phyloP scores from a whole-genome alignment of 1,139 yeast species.

The Blastobotrys petasosporus region DNA sequence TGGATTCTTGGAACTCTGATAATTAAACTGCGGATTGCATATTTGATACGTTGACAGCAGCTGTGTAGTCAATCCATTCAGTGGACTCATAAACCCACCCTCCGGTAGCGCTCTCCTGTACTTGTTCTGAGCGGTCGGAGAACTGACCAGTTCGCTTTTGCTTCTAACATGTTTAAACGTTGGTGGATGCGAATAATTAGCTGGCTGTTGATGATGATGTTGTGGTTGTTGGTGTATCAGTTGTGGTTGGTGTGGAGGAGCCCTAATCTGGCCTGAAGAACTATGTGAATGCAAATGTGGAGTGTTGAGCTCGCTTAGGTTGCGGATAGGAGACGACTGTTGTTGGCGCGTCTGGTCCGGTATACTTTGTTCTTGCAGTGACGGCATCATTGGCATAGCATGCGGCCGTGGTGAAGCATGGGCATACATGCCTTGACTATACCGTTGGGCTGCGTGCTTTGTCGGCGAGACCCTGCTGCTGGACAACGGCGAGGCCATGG shows the following conservation, averaged over 20 bases:
- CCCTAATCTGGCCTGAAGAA: slow-evolving; percentile 7
- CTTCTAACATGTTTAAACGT: slow-evolving; percentile 40
- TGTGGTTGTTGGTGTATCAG: not conserved
- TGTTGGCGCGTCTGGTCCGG: slow-evolving; percentile 1
- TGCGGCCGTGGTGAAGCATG: too few relatives aligned
- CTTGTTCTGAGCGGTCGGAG: slow-evolving; percentile 59
- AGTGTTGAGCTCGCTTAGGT: not conserved
- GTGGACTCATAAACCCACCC: slow-evolving; percentile 78
- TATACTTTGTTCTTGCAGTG: not conserved
- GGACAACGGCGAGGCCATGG: slow-evolving; percentile 6
- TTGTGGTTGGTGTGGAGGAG: slow-evolving; percentile 1
- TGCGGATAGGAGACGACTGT: slow-evolving; percentile 9
- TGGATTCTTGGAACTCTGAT: slow-evolving; percentile 82
- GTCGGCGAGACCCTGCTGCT: slow-evolving; percentile 6
- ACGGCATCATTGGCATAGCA: not conserved
- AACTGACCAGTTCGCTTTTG: slow-evolving; percentile 57
- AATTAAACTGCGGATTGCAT: slow-evolving; percentile 83
- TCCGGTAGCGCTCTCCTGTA: slow-evolving; percentile 76
- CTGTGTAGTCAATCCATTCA: slow-evolving; percentile 71
- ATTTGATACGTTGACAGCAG: slow-evolving; percentile 75
- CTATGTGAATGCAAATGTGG: slow-evolving; percentile 6
- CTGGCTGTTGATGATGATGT: slow-evolving; percentile 16
- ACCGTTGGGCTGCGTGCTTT: not conserved
- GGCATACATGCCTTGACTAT: too few relatives aligned
- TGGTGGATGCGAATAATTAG: slow-evolving; percentile 28